Evolutionary conservation across 1,284 basidiomycete species (phyloP).

Genomic region (Cutaneotrichosporon sp.): DNA sequence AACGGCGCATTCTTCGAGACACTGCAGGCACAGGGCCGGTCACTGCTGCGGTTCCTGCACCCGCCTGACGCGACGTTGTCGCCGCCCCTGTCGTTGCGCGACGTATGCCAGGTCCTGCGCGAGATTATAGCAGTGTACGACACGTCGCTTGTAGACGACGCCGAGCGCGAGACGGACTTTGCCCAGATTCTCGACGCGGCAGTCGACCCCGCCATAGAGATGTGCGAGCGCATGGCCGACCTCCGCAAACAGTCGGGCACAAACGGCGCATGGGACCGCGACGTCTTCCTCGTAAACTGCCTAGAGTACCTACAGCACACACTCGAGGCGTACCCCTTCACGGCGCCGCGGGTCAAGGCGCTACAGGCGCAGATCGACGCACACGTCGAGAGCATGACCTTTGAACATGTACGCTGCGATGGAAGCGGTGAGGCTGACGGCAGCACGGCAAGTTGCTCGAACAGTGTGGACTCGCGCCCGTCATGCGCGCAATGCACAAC

Average conservation of each 20-base stretch:
- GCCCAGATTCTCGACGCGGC: constrained; percentile 68
- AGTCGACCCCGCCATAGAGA: constrained; percentile 72
- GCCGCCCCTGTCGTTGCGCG: constrained; percentile 70
- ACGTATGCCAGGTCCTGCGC: constrained; percentile 72
- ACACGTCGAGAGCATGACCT: constrained; percentile 62
- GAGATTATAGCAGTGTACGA: constrained; percentile 85
- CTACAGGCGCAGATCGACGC: constrained; percentile 62
- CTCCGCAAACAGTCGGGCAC: constrained; percentile 45
- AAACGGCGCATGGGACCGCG: constrained; percentile 63
- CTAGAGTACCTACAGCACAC: constrained; percentile 70
- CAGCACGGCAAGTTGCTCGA: constrained; percentile 68
- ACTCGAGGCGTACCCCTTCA: constrained; percentile 68
- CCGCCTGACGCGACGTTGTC: constrained; percentile 69
- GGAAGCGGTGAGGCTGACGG: not conserved
- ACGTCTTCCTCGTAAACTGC: constrained; percentile 78
- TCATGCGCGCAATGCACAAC: constrained; percentile 57
- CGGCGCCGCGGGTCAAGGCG: constrained; percentile 56
- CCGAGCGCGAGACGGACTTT: constrained; percentile 55
- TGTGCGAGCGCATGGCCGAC: constrained; percentile 65
- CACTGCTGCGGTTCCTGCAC: constrained; percentile 64
- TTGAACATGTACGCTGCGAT: constrained; percentile 65
- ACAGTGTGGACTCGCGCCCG: constrained; percentile 67
- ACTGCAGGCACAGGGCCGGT: constrained; percentile 71
- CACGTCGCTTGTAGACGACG: constrained; percentile 60
- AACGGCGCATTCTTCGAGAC: constrained; percentile 81